phyloP scores from a whole-genome alignment of 352 stramenopile species.

The Phytophthora sojae region DNA sequence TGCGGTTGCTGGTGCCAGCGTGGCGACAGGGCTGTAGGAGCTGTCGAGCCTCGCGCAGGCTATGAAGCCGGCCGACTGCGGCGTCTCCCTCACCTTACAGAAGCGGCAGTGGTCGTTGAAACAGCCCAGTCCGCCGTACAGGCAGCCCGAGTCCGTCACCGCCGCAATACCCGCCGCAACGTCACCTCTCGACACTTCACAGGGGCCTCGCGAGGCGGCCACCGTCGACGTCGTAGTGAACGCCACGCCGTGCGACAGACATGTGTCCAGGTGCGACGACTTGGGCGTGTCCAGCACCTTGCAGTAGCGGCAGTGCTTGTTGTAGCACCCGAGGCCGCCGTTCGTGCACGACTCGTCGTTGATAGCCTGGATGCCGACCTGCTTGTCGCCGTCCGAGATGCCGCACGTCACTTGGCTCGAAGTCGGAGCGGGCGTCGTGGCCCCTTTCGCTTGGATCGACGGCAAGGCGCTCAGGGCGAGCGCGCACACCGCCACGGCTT shows the following conservation, averaged over 20 bases:
- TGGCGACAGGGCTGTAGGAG: conserved; percentile 16
- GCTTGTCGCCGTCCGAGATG: conserved; percentile 40
- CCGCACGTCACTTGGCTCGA: conserved; percentile 4
- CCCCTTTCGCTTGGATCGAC: conserved; percentile 12
- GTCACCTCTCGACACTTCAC: conserved; percentile 29
- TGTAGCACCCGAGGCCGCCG: conserved; percentile 51
- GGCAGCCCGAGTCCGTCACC: conserved; percentile 36
- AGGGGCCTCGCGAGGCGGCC: conserved; percentile 5
- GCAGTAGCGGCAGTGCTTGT: conserved; percentile 46
- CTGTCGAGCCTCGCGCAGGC: conserved; percentile 24
- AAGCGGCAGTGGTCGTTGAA: conserved; percentile 47
- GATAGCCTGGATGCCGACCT: conserved; percentile 39
- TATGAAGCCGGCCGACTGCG: conserved; percentile 35
- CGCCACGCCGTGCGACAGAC: conserved; percentile 22
- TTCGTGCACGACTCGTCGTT: conserved; percentile 34
- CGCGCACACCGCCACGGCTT: conserved; percentile 14
- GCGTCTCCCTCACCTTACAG: conserved; percentile 41
- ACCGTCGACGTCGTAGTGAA: conserved; percentile 24
- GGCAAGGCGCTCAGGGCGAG: conserved; percentile 18
- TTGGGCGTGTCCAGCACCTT: conserved; percentile 43
- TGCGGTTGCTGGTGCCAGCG: not conserved
- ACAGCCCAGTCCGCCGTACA: conserved; percentile 44
- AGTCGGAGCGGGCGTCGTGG: not conserved
- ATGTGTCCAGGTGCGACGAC: conserved; percentile 40
- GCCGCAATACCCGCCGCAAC: conserved; percentile 35